Percentiles rank a stretch among this genome's conserved stretches.
Conservation (phyloP, 2,329 filamentous ascomycete genomes). For the Botrytis squamosa region DNA sequence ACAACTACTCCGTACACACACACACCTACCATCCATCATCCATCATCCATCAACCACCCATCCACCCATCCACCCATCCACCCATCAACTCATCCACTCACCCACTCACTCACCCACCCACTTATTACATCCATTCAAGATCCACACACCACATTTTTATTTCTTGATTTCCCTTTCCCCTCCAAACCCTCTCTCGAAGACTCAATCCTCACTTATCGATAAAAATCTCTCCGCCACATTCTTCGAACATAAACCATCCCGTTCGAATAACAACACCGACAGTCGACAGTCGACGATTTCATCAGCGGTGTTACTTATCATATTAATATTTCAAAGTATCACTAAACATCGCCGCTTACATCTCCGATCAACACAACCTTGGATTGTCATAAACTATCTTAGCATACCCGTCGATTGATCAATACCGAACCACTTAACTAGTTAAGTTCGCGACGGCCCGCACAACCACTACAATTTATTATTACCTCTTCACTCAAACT, state of each 20-base stretch:
- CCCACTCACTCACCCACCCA: not conserved
- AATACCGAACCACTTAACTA: constrained; percentile 11
- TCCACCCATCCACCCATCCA: not conserved
- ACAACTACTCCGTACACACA: not conserved
- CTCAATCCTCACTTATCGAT: not conserved
- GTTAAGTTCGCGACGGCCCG: constrained; percentile 19
- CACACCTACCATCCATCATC: not conserved
- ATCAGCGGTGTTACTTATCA: not conserved
- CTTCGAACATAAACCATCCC: not conserved
- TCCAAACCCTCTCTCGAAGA: not conserved
- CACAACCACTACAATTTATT: constrained; percentile 3
- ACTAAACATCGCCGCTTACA: constrained; percentile 4
- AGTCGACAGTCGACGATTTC: not conserved
- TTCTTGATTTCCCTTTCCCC: constrained; percentile 8
- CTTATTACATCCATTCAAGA: not conserved
- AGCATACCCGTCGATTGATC: constrained; percentile 14
- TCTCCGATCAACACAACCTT: constrained; percentile 10
- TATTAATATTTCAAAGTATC: not conserved
- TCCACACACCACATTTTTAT: constrained; percentile 8
- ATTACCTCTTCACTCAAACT: not conserved
- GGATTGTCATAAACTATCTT: constrained; percentile 5
- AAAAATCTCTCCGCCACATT: not conserved
- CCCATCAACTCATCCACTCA: not conserved
- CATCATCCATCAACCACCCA: not conserved
- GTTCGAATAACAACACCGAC: not conserved